Conservation (phyloP, 371 early-diverging fungal genomes). For the Mucor mucedo region DNA sequence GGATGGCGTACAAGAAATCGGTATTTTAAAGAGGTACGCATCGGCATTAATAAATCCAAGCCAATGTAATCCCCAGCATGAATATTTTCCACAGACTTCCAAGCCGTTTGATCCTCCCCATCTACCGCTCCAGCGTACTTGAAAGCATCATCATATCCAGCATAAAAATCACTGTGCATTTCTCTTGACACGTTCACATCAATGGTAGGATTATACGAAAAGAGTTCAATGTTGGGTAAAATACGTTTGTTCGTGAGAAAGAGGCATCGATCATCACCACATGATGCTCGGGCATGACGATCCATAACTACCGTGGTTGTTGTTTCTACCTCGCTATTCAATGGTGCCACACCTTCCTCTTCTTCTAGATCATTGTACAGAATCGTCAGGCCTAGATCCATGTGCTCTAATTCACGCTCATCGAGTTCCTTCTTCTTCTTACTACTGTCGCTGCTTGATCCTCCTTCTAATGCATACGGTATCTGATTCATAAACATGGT, state of each 20-base stretch:
- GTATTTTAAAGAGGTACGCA: constrained; percentile 53
- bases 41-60: constrained; percentile 61
- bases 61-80: constrained; percentile 66
- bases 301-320: constrained; percentile 3
- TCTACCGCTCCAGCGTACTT: constrained; percentile 62
- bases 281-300: constrained; percentile 44
- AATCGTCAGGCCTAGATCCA: constrained; percentile 36
- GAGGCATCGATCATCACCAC: constrained; percentile 62
- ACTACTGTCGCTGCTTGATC: too few relatives aligned
- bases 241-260: constrained; percentile 60
- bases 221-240: constrained; percentile 55
- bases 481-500: constrained; percentile 62
- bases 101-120: constrained; percentile 44
- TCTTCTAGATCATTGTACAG: constrained; percentile 40
- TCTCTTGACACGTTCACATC: constrained; percentile 47
- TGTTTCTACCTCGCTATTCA: constrained; percentile 14
- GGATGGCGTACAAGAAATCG: constrained; percentile 49
- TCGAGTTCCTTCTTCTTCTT: constrained; percentile 6
- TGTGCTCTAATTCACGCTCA: constrained; percentile 16
- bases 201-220: constrained; percentile 57
- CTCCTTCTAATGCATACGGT: constrained; percentile 59
- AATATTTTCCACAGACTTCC: constrained; percentile 50
- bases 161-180: constrained; percentile 55
- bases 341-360: constrained; percentile 5
- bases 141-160: constrained; percentile 5